Percentiles rank a stretch among this genome's conserved stretches.
Evolutionary conservation across 1,284 basidiomycete species (phyloP).

Genomic region (Rhodotorula mucilaginosa): DNA sequence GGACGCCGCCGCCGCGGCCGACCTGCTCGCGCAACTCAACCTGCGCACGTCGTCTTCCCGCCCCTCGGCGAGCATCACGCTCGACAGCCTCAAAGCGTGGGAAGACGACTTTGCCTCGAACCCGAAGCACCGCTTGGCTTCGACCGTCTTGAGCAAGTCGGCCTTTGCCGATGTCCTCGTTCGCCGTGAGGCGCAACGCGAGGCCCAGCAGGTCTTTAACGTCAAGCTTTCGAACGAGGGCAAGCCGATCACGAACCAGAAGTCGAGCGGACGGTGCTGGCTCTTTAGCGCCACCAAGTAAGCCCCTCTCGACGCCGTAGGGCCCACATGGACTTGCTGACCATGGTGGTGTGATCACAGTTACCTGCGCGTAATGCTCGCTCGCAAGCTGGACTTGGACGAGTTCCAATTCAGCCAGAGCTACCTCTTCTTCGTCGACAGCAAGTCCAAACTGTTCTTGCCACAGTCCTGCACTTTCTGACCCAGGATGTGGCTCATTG

Average conservation of each 20-base stretch:
- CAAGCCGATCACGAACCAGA: slow-evolving; percentile 82
- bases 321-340: not conserved
- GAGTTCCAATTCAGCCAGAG: slow-evolving; percentile 78
- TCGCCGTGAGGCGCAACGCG: slow-evolving; percentile 62
- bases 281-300: slow-evolving; percentile 74
- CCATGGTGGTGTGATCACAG: not conserved
- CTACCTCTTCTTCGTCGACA: slow-evolving; percentile 72
- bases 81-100: slow-evolving; percentile 37
- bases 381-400: slow-evolving; percentile 77
- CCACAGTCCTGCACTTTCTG: not conserved
- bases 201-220: slow-evolving; percentile 82
- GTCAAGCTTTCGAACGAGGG: slow-evolving; percentile 69
- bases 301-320: slow-evolving; percentile 13
- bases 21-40: slow-evolving; percentile 31
- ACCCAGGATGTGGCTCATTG: not conserved
- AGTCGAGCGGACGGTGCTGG: slow-evolving; percentile 80
- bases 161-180: slow-evolving; percentile 67
- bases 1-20: slow-evolving; percentile 14
- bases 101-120: slow-evolving; percentile 37
- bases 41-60: slow-evolving; percentile 7
- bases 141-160: slow-evolving; percentile 73
- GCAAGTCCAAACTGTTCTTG: not conserved
- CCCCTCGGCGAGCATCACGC: slow-evolving; percentile 31
- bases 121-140: slow-evolving; percentile 70
- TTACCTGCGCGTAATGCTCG: slow-evolving; percentile 65